Evolutionary conservation across 2,329 filamentous ascomycete genomes (phyloP).

Genomic region (Phialophora expanda): DNA sequence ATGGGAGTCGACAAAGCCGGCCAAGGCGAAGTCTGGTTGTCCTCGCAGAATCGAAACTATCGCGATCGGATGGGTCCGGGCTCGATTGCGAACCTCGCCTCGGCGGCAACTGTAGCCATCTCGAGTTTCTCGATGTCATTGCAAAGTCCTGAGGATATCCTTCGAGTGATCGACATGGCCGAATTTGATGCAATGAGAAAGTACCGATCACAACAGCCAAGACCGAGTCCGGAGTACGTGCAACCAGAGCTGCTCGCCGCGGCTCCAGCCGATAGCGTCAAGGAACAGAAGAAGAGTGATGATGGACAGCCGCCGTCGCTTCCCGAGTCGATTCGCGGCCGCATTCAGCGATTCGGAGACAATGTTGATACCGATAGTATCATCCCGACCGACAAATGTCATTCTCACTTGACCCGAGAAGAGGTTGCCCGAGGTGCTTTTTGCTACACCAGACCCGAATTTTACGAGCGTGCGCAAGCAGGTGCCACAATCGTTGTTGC

Average conservation of each 20-base stretch:
- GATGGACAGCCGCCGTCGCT: constrained; percentile 12
- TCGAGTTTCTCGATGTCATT: constrained; percentile 22
- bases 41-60: constrained; percentile 55
- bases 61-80: constrained; percentile 53
- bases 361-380: constrained; percentile 29
- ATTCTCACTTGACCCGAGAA: constrained; percentile 23
- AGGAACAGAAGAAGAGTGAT: neutral
- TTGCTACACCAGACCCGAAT: constrained; percentile 24
- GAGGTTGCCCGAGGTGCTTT: constrained; percentile 25
- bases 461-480: constrained; percentile 19
- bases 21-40: constrained; percentile 52
- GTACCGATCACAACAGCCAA: neutral
- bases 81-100: constrained; percentile 17
- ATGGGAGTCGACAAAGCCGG: constrained; percentile 51
- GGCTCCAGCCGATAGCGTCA: neutral
- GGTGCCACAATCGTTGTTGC: constrained; percentile 23
- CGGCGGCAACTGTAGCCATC: constrained; percentile 16
- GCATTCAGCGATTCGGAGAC: constrained; percentile 22
- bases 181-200: constrained; percentile 17
- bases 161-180: constrained; percentile 37
- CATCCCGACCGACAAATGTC: constrained; percentile 27
- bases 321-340: constrained; percentile 16
- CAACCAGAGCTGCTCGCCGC: constrained; percentile 6
- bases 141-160: constrained; percentile 29
- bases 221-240: neutral